Evolutionary conservation across 495 filamentous ascomycete species (phyloP), one percentile per base, ranked within the genome.

Genomic region (Trichoderma virens): DNA sequence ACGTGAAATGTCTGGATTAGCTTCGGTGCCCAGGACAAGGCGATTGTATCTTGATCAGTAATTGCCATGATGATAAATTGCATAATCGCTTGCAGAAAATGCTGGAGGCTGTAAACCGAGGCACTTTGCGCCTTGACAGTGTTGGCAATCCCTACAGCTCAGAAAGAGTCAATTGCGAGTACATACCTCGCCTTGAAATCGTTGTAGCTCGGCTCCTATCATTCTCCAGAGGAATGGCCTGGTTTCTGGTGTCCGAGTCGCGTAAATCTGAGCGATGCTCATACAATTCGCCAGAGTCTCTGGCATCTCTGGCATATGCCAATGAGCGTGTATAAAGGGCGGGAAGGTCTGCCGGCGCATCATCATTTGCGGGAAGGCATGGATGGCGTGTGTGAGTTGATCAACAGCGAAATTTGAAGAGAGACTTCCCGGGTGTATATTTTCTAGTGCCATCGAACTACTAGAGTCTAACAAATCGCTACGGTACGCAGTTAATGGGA

Each of bases 341-440:
- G 68, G 68, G 27, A 70, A 64, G 1, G 67, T 69, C 62, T 70
- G 64, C 27, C 61, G 61, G 20, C 68, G 67, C 27, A 68, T 56
- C 68, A 70, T 70, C 67, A 70, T 70, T n/a, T 27, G n/a, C 6
- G 68, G 68, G 39, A 30, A 70, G 13, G 67, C 59, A 38, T 64
- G 47, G 9, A 70, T 25, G 32, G 61, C 64, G 30, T 69, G 60
- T 18, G 62, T 3, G n/a, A 68, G 32, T 27, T n/a, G 38, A n/a
- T 6, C 34, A 34, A 64, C 66, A 2, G 43, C 45, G 31, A 47
- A 62, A 6, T 41, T 41, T 16, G 38, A 41, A 3, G 38, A 16
- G 9, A 18, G 14, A 41, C 3, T 16, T 18, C 14, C 38, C 18
- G 14, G 38, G 18, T 41, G 18, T 41, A 18, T 41, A 1, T 41